Evolutionary conservation across 352 stramenopile species (phyloP).

Genomic region (Pythium scleroteichum): DNA sequence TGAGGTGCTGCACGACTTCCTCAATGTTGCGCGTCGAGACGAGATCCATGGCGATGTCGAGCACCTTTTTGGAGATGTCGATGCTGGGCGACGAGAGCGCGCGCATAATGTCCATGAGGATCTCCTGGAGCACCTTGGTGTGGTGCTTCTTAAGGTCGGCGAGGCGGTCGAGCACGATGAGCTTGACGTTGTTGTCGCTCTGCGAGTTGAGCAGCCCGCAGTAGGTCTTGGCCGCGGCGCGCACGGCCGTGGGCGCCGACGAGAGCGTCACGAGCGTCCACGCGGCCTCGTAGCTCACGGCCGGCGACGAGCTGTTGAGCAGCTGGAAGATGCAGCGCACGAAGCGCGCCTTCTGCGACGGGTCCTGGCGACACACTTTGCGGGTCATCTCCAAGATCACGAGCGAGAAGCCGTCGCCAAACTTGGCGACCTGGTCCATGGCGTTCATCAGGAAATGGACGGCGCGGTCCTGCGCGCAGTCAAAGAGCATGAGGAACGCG

Average conservation of each 20-base stretch:
- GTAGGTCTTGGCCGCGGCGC: constrained; percentile 97
- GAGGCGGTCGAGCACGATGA: constrained; percentile 99
- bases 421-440: constrained; percentile 95
- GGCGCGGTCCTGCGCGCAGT: constrained; percentile 96
- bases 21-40: constrained; percentile 98
- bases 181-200: constrained; percentile 99
- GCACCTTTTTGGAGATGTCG: constrained; percentile 98
- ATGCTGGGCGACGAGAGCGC: constrained; percentile 96
- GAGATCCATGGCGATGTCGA: constrained; percentile 98
- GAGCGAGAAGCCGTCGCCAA: constrained; percentile 98
- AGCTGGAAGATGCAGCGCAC: constrained; percentile 98
- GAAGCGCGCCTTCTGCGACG: constrained; percentile 98
- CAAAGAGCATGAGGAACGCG: constrained; percentile 99
- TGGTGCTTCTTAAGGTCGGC: constrained; percentile 97
- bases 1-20: constrained; percentile 93
- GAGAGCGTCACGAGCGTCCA: constrained; percentile 99
- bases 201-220: constrained; percentile 96
- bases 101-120: constrained; percentile 99
- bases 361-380: constrained; percentile 97
- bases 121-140: constrained; percentile 97
- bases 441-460: constrained; percentile 98
- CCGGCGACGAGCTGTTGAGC: constrained; percentile 90
- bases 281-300: constrained; percentile 97
- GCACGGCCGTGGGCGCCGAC: constrained; percentile 97
- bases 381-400: constrained; percentile 98